These are phyloP conservation scores for Logfia minima DNA, from an alignment of 129 eudicot species.

Conservation along the genomic window DNA sequence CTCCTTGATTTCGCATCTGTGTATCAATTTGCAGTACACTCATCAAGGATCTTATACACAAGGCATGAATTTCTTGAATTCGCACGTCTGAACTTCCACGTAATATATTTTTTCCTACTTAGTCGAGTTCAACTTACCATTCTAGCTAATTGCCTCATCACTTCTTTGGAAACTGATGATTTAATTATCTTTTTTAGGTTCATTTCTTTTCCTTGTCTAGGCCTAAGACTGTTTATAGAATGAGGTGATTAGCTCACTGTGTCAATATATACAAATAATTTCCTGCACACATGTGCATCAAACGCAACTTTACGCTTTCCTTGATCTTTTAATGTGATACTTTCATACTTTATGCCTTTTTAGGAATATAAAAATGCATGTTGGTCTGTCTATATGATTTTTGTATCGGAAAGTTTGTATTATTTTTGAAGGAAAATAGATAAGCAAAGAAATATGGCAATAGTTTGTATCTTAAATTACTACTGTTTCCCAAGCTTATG, in stretches of 20 bases:
- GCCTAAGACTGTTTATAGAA: neutral
- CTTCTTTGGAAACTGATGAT: neutral
- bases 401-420: too few relatives aligned
- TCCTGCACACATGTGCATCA: neutral
- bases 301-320: neutral
- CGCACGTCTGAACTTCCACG: conserved; percentile 51
- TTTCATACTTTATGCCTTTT: too few relatives aligned
- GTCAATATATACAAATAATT: neutral
- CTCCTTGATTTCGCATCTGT: conserved; percentile 4
- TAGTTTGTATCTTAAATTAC: too few relatives aligned
- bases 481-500: neutral
- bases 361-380: neutral
- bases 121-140: neutral
- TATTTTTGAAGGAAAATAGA: neutral
- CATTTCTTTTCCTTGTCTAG: neutral
- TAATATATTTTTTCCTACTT: conserved; percentile 28
- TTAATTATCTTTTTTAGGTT: neutral
- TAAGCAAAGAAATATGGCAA: neutral
- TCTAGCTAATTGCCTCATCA: neutral
- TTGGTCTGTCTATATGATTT: neutral
- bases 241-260: neutral
- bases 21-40: conserved; percentile 54
- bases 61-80: conserved; percentile 68
- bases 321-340: neutral
- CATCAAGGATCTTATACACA: conserved; percentile 80